Base-by-base conservation (phyloP, 179 eudicot species). In the Camellia oleifera region DNA sequence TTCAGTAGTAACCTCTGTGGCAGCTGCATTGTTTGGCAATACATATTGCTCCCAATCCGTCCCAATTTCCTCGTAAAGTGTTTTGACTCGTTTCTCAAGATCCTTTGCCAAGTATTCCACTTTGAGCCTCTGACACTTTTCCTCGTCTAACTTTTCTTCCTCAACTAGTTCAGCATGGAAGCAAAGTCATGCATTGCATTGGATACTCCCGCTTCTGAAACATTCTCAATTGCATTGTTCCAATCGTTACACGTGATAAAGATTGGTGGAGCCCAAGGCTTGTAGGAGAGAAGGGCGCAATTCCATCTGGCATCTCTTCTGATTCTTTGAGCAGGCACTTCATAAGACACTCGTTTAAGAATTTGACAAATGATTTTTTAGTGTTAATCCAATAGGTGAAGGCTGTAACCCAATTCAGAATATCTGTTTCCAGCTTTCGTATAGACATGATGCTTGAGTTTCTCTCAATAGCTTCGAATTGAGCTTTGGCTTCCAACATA, bases 181-280 rank as follows among this genome's bases (percentile, higher is more conserved):
- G 88, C 89, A 60, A 89, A 89, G 50, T 85, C 89, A 10, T 86
- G 78, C 87, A 89, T 86, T 12, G 91, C 81, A 0, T 86, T 85
- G 77, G 79, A 80, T 12, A 89, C 91, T 63, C 74, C 82, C 10
- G 85, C 82, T 56, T 78, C 90, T 1, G 92, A 86, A 23, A 89
- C 76, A 75, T 88, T 83, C 65, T 89, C 89, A 83, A 89, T 88
- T 6, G 90, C 88, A n/a, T 86, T 87, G 64, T 82, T 77, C 92
- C 92, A 89, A 69, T 89, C 89, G 32, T 85, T n/a, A n/a, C n/a
- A n/a, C n/a, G n/a, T n/a, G n/a, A 86, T 84, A 58, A 89, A 89
- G 14, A 85, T 85, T 0, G 88, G 79, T 7, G 92, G 92, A 20
- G 91, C 91, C 11, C 87, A 8, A 89, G 80, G 0, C 83, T 81